These are phyloP conservation scores for Lathyrus tuberosus DNA, from an alignment of 306 rosid species.

Conservation along the genomic window DNA sequence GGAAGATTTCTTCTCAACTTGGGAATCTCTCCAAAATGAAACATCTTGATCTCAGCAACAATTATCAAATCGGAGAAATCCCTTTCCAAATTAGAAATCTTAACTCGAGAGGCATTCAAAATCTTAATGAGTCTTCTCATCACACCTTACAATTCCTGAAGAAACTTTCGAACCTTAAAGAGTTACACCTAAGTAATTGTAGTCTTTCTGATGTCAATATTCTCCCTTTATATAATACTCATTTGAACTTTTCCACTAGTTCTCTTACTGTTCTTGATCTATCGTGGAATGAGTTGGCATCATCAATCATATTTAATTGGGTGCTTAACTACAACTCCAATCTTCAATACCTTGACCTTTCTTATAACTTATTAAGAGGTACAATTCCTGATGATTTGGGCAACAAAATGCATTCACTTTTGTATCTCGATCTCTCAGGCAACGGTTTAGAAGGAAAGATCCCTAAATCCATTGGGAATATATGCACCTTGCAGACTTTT, in stretches of 20 bases:
- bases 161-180: neutral
- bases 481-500: constrained; percentile 3
- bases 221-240: neutral
- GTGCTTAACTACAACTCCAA: constrained; percentile 16
- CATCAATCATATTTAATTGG: neutral
- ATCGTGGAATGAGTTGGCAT: neutral
- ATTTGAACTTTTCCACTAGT: neutral
- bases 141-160: neutral
- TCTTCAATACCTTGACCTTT: neutral
- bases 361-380: neutral
- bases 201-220: neutral
- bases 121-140: neutral
- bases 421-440: fast-evolving
- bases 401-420: constrained; percentile 23
- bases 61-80: too few species aligned
- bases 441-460: constrained; percentile 17
- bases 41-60: too few species aligned
- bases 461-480: constrained; percentile 25
- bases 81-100: neutral
- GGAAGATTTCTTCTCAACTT: too few species aligned
- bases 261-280: constrained; percentile 10
- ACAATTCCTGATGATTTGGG: constrained; percentile 21
- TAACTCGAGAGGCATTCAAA: neutral
- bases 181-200: neutral
- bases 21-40: too few species aligned